Percentiles rank a stretch among this genome's conserved stretches.
phyloP scores from a whole-genome alignment of 148 eudicot species.

The Camellia lanceoleosa region DNA sequence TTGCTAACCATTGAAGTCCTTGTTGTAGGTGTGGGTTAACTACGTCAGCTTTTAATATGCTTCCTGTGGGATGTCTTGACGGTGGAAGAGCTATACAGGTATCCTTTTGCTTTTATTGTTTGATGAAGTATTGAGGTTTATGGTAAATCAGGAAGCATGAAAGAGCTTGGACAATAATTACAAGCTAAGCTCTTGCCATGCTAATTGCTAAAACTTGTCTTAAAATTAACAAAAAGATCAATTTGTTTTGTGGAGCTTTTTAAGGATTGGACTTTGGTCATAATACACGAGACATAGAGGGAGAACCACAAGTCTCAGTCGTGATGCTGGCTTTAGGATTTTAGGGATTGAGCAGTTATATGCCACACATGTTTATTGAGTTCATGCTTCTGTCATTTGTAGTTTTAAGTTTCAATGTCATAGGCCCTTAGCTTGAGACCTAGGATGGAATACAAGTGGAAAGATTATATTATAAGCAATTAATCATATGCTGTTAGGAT shows the following conservation, averaged over 20 bases:
- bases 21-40: slow-evolving; percentile 92
- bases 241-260: neutral
- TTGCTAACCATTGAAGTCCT: slow-evolving; percentile 17
- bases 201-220: slow-evolving; percentile 1
- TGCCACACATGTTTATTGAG: too few species aligned
- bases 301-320: too few species aligned
- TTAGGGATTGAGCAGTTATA: too few species aligned
- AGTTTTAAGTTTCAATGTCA: too few species aligned
- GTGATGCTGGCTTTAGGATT: too few species aligned
- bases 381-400: too few species aligned
- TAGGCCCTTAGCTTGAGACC: neutral
- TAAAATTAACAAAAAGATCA: neutral
- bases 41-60: slow-evolving; percentile 94
- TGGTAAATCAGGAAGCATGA: neutral
- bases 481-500: too few species aligned
- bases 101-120: slow-evolving; percentile 2
- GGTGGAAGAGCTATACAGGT: slow-evolving; percentile 99
- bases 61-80: slow-evolving; percentile 98
- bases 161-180: neutral
- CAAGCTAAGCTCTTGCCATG: neutral
- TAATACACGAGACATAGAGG: too few species aligned
- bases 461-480: neutral
- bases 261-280: too few species aligned
- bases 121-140: slow-evolving; percentile 7
- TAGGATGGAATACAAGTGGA: neutral